phyloP scores from a whole-genome alignment of 1,284 basidiomycete species.

The Puccinia horiana region DNA sequence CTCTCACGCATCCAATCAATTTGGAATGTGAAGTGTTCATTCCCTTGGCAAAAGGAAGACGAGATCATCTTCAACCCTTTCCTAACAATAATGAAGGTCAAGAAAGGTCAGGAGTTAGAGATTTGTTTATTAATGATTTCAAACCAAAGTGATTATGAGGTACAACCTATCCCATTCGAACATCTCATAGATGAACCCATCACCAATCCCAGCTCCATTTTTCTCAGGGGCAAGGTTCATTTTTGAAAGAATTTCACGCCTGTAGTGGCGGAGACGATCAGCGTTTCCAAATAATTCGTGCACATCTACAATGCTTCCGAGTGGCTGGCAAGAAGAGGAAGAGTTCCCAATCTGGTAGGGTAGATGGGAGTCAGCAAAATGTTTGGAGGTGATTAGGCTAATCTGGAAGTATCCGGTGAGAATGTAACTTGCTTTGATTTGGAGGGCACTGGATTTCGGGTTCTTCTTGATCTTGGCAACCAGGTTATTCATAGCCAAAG shows the following conservation, averaged over 20 bases:
- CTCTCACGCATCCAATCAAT: not conserved
- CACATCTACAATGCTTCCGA: not conserved
- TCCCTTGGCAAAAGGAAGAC: not conserved
- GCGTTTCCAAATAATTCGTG: not conserved
- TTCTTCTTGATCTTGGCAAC: not conserved
- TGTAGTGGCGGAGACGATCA: not conserved
- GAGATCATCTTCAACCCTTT: not conserved
- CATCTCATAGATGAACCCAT: not conserved
- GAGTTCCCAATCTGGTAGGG: not conserved
- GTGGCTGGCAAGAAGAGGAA: not conserved
- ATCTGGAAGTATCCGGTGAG: not conserved
- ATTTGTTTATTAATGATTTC: not conserved
- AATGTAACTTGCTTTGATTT: not conserved
- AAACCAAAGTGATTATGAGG: not conserved
- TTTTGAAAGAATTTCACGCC: not conserved
- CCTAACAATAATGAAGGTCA: not conserved
- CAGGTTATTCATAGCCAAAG: not conserved
- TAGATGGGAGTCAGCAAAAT: not conserved
- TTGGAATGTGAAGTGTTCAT: not conserved
- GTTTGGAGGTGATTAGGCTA: not conserved
- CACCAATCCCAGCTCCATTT: not conserved
- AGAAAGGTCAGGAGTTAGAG: not conserved
- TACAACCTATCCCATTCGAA: not conserved
- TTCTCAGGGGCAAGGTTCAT: not conserved
- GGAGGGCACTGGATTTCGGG: not conserved